Conservation (phyloP, 179 eudicot genomes). For the Gypsophila paniculata region DNA sequence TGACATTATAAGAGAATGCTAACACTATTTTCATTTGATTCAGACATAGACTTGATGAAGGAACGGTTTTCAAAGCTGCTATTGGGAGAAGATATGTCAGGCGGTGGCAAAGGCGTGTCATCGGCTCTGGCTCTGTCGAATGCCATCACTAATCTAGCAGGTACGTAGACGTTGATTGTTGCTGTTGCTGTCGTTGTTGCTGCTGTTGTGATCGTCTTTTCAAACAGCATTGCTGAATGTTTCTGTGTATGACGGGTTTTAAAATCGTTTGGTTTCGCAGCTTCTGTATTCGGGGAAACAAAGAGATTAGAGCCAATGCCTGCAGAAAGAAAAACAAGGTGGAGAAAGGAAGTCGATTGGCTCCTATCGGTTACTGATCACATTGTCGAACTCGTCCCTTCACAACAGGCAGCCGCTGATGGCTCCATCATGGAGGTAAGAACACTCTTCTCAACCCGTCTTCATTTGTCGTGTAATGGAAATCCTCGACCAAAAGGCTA, state of each 20-base stretch:
- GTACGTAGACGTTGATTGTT: constrained; percentile 24
- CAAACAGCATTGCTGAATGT: not conserved
- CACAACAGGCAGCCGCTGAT: constrained; percentile 62
- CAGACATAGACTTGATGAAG: constrained; percentile 70
- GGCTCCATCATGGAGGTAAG: constrained; percentile 78
- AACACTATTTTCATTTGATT: constrained; percentile 8
- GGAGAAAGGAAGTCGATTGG: constrained; percentile 83
- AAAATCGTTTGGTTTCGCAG: constrained; percentile 31
- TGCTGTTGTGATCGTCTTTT: not conserved
- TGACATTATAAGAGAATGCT: no score
- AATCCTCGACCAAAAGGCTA: no score
- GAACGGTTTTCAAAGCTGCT: constrained; percentile 70
- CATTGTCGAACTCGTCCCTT: constrained; percentile 87
- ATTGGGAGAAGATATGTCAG: constrained; percentile 85
- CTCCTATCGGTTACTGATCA: constrained; percentile 81
- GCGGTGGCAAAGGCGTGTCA: constrained; percentile 90
- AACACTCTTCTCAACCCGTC: not conserved
- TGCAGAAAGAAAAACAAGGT: constrained; percentile 56
- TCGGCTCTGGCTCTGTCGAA: constrained; percentile 86
- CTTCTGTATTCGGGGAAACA: constrained; percentile 78
- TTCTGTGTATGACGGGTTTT: not conserved
- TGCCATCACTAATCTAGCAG: constrained; percentile 88
- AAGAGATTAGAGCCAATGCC: constrained; percentile 69
- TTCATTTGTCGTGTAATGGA: not conserved
- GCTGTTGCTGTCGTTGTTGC: not conserved